Percentiles rank a stretch among this genome's conserved stretches.
Evolutionary conservation across 169 alveolate genomes (phyloP).

Genomic region (Condylostoma magnum): DNA sequence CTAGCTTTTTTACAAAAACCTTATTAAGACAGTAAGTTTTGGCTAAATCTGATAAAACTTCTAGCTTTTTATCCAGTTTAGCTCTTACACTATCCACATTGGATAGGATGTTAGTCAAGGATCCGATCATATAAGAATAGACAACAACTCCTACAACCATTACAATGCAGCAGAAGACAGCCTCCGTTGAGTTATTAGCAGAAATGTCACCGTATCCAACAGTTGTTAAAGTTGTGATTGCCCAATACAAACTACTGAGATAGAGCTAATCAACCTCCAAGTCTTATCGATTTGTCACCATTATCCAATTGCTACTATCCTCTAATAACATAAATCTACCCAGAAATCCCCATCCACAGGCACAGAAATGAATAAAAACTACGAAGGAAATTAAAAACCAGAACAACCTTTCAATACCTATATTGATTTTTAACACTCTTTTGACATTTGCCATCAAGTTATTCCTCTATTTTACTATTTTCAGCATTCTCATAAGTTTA

Average conservation of each 20-base stretch:
- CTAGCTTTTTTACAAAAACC: background rate
- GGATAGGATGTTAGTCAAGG: slow-evolving; percentile 33
- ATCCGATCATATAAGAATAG: slow-evolving; percentile 52
- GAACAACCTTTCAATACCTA: slow-evolving; percentile 35
- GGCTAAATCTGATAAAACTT: slow-evolving; percentile 32
- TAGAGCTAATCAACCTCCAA: slow-evolving; percentile 8
- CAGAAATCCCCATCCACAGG: slow-evolving; percentile 61
- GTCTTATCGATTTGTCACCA: background rate
- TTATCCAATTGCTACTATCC: slow-evolving; percentile 13
- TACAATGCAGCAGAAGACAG: slow-evolving; percentile 8
- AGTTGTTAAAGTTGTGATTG: slow-evolving; percentile 61
- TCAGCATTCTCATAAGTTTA: slow-evolving; percentile 43
- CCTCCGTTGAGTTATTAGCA: slow-evolving; percentile 31
- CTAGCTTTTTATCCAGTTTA: slow-evolving; percentile 46
- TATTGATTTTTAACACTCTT: slow-evolving; percentile 22
- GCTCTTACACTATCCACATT: slow-evolving; percentile 41
- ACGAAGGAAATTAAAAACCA: slow-evolving; percentile 41
- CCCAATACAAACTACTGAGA: slow-evolving; percentile 41
- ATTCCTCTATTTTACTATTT: slow-evolving; percentile 19
- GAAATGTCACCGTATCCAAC: slow-evolving; percentile 63
- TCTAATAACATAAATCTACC: background rate
- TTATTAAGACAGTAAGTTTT: slow-evolving; percentile 25
- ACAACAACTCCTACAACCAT: slow-evolving; percentile 55
- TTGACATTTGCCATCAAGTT: slow-evolving; percentile 1
- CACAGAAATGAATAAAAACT: slow-evolving; percentile 56